Evolutionary conservation across 805 yeast species (phyloP), one percentile per base, ranked within the genome.

Genomic region (Starmerella potacharoeniae): DNA sequence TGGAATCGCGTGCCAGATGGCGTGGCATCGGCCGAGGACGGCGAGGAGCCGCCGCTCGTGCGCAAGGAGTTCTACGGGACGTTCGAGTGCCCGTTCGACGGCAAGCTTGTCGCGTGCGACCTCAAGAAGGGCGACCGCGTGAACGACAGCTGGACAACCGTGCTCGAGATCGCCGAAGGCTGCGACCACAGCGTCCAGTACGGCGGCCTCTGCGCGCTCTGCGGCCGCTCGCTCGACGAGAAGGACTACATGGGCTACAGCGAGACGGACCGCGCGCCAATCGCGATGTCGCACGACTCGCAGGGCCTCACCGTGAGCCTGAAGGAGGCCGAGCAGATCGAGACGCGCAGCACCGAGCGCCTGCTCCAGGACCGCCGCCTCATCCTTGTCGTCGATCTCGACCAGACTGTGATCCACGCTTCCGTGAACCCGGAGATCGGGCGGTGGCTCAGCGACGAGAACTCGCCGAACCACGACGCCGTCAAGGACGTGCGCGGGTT

Each of bases 361-460:
- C 74, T 93, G 48, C 69, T 81, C 6, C 67, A 73, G 14, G 85
- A 80, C 52, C 73, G 77, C 56, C 87, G 86, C 67, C 74, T 93
- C 58, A 89, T 93, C 34, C 74, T 93, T 55, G 97, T 93, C 33
- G 98, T 93, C 5, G 98, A 93, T 74, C 75, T 93, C 59, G 98
- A 93, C 71, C 98, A 93, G 68, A 93, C 98, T 0, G 95, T 93
- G 5, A 91, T 93, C 35, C 98, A 93, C 66, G 96, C 97, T 43
- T 91, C 97, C 5, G 97, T 91, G 16, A 98, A 93, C 67, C 97
- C 97, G 0, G 89, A 96, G 0, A 95, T 93, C 34, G 93, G 93
- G 0, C 95, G 87, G 65, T 93, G 98, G 98, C 89, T 86, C 76
- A 76, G 77, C 51, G 97, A 93, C 64, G 83, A 88, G 3, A 68